Conservation (phyloP, 2,329 filamentous ascomycete genomes). For the Hypoxylon sp. region DNA sequence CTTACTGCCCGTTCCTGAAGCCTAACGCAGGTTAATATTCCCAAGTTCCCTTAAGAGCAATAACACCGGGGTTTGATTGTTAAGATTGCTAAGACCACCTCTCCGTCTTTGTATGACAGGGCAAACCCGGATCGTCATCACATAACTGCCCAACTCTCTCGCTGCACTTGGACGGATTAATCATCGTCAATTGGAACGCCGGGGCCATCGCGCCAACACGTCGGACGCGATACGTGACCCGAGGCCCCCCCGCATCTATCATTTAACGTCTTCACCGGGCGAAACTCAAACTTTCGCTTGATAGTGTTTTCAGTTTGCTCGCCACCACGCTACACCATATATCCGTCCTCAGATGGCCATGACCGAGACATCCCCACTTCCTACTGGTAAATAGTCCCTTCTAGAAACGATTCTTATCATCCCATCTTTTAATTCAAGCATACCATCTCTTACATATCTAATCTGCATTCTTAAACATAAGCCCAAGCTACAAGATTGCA, state of each 20-base stretch:
- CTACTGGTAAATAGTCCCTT: slow-evolving; percentile 47
- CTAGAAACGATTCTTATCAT: slow-evolving; percentile 10
- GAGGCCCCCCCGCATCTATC: slow-evolving; percentile 19
- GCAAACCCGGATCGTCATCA: slow-evolving; percentile 28
- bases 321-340: slow-evolving; percentile 24
- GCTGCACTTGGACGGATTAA: slow-evolving; percentile 16
- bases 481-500: slow-evolving; percentile 12
- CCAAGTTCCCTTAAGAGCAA: neutral
- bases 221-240: slow-evolving; percentile 26
- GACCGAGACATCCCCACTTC: slow-evolving; percentile 49
- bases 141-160: slow-evolving; percentile 39
- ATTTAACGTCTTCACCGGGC: slow-evolving; percentile 22
- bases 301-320: slow-evolving; percentile 25
- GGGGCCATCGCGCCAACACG: slow-evolving; percentile 31
- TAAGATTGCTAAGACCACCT: neutral
- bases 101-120: slow-evolving; percentile 8
- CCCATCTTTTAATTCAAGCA: slow-evolving; percentile 4
- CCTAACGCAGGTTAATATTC: slow-evolving; percentile 18
- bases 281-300: slow-evolving; percentile 15
- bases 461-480: slow-evolving; percentile 18
- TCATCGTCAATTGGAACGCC: slow-evolving; percentile 25
- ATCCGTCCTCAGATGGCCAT: slow-evolving; percentile 49
- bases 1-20: slow-evolving; percentile 19
- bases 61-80: neutral
- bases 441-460: neutral